Percentiles rank a stretch among this genome's conserved stretches.
phyloP scores from a whole-genome alignment of 306 rosid species.

The Casuarina cunninghamiana region DNA sequence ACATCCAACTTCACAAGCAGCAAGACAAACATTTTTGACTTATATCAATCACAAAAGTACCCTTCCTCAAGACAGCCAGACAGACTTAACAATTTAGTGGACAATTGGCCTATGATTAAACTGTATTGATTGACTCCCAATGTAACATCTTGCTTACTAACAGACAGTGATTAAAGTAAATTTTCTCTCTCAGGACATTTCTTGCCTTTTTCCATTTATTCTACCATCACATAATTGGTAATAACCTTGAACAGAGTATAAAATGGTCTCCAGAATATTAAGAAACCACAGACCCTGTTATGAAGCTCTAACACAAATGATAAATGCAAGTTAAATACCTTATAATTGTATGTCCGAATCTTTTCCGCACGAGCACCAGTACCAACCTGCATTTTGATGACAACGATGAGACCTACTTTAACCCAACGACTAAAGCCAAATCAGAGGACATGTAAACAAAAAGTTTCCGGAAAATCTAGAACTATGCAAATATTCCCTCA shows the following conservation, averaged over 20 bases:
- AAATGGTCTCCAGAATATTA: neutral
- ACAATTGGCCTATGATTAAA: slow-evolving; percentile 6
- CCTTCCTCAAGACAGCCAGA: slow-evolving; percentile 14
- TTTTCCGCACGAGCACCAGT: slow-evolving; percentile 97
- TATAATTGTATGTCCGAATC: slow-evolving; percentile 85
- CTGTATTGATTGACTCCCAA: slow-evolving; percentile 9
- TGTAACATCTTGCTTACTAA: neutral
- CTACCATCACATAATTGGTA: neutral
- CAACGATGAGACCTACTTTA: slow-evolving; percentile 14
- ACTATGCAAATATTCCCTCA: neutral
- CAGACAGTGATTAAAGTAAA: neutral
- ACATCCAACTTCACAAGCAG: slow-evolving; percentile 1
- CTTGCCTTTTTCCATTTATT: slow-evolving; percentile 12
- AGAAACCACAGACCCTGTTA: neutral
- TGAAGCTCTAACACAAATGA: neutral
- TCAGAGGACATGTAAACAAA: slow-evolving; percentile 18
- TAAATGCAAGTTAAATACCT: slow-evolving; percentile 52
- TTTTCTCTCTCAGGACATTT: slow-evolving; percentile 3
- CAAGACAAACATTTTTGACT: slow-evolving; percentile 11
- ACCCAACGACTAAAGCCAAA: slow-evolving; percentile 10
- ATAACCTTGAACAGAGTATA: neutral
- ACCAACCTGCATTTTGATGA: slow-evolving; percentile 68
- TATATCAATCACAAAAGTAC: neutral
- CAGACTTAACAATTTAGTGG: neutral
- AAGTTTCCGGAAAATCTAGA: neutral